Conservation (phyloP, 257 asterid species). For the Solanum piurae region DNA sequence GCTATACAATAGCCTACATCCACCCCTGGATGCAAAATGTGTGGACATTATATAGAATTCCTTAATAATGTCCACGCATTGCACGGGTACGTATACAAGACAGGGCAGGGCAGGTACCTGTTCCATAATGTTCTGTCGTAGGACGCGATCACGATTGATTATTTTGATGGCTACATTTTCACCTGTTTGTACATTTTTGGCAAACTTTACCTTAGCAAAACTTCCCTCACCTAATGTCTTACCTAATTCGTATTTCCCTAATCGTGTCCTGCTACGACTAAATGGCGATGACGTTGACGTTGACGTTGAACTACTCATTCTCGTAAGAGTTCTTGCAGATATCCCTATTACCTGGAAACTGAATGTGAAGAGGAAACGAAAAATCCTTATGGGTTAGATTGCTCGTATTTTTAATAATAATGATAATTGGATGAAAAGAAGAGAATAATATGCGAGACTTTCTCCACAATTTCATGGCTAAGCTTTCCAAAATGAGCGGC, state of each 20-base stretch:
- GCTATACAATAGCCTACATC: not conserved
- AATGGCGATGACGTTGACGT: not conserved
- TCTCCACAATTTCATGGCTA: not conserved
- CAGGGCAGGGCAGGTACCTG: conserved; percentile 23
- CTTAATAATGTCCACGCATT: not conserved
- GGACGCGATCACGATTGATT: conserved; percentile 59
- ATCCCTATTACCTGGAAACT: not conserved
- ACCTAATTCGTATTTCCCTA: conserved; percentile 69
- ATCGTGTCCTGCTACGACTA: conserved; percentile 31
- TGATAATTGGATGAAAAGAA: not conserved
- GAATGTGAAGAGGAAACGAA: not conserved
- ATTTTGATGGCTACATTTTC: conserved; percentile 64
- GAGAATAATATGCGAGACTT: not conserved
- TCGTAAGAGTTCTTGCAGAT: not conserved
- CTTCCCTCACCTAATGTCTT: conserved; percentile 70
- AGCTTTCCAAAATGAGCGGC: not conserved
- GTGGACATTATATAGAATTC: not conserved
- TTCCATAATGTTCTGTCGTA: conserved; percentile 59
- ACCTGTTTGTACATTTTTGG: conserved; percentile 32
- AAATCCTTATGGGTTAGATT: not conserved
- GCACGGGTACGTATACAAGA: not conserved
- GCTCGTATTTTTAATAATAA: not conserved
- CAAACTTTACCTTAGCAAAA: conserved; percentile 72
- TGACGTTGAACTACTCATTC: conserved; percentile 19
- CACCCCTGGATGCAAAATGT: not conserved